A percentile compares a stretch with the other conserved stretches of the same genome.
These are phyloP conservation scores for Globisporangium lucens DNA, from an alignment of 352 stramenopile species.

Conservation along the genomic window DNA sequence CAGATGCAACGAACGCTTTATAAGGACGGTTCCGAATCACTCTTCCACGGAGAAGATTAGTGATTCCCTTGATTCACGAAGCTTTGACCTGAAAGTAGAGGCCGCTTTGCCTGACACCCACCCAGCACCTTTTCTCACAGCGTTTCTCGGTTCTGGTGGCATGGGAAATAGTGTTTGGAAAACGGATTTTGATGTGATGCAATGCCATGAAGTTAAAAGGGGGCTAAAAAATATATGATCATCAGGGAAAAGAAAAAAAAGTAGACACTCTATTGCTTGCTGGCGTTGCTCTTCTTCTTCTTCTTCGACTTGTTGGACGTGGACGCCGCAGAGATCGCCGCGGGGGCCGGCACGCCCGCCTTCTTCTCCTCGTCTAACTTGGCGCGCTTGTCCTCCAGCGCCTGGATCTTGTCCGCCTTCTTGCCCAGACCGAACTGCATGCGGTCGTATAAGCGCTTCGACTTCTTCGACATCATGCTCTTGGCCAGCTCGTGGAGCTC, in stretches of 20 bases:
- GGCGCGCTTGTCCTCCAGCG: constrained; percentile 76
- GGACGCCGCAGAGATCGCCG: neutral
- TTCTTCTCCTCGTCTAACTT: constrained; percentile 68
- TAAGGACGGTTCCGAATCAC: too few species aligned
- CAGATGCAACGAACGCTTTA: too few species aligned
- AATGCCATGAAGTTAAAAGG: neutral
- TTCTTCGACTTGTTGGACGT: constrained; percentile 20
- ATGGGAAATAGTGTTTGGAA: neutral
- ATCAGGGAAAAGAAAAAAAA: neutral
- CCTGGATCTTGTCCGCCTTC: constrained; percentile 85
- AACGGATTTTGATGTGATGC: neutral
- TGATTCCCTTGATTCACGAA: too few species aligned
- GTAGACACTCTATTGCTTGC: constrained; percentile 16
- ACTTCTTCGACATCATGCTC: constrained; percentile 93
- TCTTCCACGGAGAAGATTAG: too few species aligned
- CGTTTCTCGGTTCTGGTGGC: too few species aligned
- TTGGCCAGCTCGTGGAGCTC: constrained; percentile 86
- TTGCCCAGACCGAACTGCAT: constrained; percentile 91
- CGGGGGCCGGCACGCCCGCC: constrained; percentile 21
- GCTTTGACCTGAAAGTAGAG: too few species aligned
- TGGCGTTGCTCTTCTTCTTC: constrained; percentile 24
- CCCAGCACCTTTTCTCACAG: too few species aligned
- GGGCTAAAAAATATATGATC: neutral
- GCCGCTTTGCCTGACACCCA: too few species aligned
- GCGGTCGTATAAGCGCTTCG: constrained; percentile 87